phyloP scores from a whole-genome alignment of 345 rosid species.

The Boechera stricta region DNA sequence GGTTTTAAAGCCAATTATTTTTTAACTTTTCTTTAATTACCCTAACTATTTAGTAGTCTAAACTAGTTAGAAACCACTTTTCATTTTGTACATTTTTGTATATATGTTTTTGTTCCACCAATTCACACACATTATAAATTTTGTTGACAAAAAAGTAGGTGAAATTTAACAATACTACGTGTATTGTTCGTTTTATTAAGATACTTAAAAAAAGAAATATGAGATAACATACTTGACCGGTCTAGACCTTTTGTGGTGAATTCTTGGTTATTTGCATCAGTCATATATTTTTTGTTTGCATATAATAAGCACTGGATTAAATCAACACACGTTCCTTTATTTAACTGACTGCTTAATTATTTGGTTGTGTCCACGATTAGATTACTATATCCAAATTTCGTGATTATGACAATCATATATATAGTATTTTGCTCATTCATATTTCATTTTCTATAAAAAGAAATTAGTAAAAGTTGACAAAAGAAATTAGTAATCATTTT shows the following conservation, averaged over 20 bases:
- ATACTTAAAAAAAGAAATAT: background rate
- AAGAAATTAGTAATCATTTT: conserved; percentile 1
- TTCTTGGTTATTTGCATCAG: conserved; percentile 31
- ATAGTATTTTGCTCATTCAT: conserved; percentile 6
- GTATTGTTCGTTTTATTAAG: conserved; percentile 9
- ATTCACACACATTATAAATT: background rate
- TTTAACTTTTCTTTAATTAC: background rate
- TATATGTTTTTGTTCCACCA: background rate
- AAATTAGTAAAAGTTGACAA: background rate
- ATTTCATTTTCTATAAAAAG: background rate
- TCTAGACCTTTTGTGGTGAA: background rate
- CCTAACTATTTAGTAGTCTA: background rate
- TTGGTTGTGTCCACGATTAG: conserved; percentile 25
- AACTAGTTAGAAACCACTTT: background rate
- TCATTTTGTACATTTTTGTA: background rate
- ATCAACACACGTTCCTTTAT: conserved; percentile 19
- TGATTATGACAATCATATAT: conserved; percentile 34
- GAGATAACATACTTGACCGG: conserved; percentile 9
- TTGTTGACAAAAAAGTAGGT: background rate
- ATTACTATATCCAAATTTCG: conserved; percentile 24
- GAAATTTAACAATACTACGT: conserved; percentile 7
- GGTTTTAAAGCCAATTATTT: background rate
- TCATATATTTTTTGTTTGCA: conserved; percentile 13
- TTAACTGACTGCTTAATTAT: conserved; percentile 34
- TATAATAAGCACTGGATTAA: conserved; percentile 11